Evolutionary conservation across 2,329 filamentous ascomycete genomes (phyloP).

Genomic region (Domatiomyces catenatus): DNA sequence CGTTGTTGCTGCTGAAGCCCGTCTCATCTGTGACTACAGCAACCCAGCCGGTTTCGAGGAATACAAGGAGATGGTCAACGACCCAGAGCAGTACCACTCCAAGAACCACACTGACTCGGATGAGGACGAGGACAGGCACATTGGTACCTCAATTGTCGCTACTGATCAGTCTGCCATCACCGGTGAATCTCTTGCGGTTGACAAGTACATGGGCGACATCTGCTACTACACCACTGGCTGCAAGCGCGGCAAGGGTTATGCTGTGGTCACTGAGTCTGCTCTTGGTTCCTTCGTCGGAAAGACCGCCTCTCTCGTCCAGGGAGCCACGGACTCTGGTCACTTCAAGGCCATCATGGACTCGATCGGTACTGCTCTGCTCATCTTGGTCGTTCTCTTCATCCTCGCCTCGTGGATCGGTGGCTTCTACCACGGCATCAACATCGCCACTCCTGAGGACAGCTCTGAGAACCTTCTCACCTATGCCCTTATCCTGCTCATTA

Average conservation of each 20-base stretch:
- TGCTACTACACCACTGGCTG: conserved; percentile 69
- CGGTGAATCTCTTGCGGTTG: conserved; percentile 63
- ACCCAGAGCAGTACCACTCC: conserved; percentile 44
- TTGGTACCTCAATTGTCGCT: conserved; percentile 52
- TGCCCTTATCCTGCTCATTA: conserved; percentile 56
- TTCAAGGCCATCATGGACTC: conserved; percentile 77
- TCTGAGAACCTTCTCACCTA: conserved; percentile 53
- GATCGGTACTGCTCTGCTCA: conserved; percentile 58
- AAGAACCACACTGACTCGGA: conserved; percentile 44
- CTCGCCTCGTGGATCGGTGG: conserved; percentile 61
- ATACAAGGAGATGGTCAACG: conserved; percentile 50
- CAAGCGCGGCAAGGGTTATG: conserved; percentile 65
- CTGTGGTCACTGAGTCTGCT: conserved; percentile 51
- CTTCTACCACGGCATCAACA: conserved; percentile 56
- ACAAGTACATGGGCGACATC: conserved; percentile 62
- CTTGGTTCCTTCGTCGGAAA: conserved; percentile 62
- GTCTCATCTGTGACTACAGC: conserved; percentile 58
- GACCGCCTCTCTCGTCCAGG: conserved; percentile 58
- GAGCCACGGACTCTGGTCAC: conserved; percentile 60
- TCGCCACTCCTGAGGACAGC: conserved; percentile 42
- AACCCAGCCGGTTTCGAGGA: conserved; percentile 51
- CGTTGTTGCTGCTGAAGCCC: conserved; percentile 53
- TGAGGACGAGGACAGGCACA: conserved; percentile 44
- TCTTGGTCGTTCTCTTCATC: conserved; percentile 65
- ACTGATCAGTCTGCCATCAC: conserved; percentile 69